Evolutionary conservation across 164 flowering plant species (phyloP).

Genomic region (Piper longum): DNA sequence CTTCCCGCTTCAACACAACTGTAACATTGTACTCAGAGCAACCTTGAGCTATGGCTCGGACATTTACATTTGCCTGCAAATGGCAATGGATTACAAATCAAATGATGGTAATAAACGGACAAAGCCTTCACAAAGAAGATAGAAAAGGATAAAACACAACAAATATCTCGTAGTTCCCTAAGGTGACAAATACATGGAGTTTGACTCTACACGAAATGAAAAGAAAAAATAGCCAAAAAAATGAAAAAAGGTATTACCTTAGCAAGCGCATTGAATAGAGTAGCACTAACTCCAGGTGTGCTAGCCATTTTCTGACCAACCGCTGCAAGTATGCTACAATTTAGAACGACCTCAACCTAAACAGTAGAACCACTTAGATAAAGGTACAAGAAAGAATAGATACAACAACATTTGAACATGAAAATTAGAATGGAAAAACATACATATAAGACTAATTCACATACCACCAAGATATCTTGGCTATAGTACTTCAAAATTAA

Average conservation of each 20-base stretch:
- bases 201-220: neutral
- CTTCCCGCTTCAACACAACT: conserved; percentile 82
- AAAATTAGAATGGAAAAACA: too few species aligned
- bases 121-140: too few species aligned
- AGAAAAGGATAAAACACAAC: too few species aligned
- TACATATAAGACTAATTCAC: too few species aligned
- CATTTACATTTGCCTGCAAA: conserved; percentile 80
- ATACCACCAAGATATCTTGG: too few species aligned
- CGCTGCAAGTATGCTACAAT: conserved; percentile 90
- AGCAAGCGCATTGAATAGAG: conserved; percentile 88
- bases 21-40: conserved; percentile 94
- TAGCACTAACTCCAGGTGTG: conserved; percentile 96
- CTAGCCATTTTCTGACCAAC: conserved; percentile 99
- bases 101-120: too few species aligned
- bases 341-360: conserved; percentile 67
- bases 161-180: neutral
- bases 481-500: too few species aligned
- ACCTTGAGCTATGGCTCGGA: conserved; percentile 97
- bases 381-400: neutral
- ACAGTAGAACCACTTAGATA: conserved; percentile 7
- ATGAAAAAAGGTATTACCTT: conserved; percentile 32
- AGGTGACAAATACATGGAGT: neutral
- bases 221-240: neutral
- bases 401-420: neutral
- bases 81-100: neutral